Evolutionary conservation across 2,329 filamentous ascomycete genomes (phyloP).

Genomic region (Talaromyces sp.): DNA sequence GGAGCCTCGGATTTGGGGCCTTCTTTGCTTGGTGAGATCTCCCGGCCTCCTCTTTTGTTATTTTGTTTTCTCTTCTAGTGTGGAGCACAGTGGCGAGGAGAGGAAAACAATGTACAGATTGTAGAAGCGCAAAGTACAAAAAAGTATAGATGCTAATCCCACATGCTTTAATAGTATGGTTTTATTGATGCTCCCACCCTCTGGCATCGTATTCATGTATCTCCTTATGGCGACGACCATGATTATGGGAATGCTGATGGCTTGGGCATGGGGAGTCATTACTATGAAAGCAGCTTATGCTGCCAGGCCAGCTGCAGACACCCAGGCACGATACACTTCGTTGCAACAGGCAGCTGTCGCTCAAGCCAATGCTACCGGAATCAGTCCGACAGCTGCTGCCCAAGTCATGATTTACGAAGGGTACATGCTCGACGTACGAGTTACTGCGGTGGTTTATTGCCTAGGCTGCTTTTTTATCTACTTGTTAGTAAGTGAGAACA

Average conservation of each 20-base stretch:
- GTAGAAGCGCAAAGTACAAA: not conserved
- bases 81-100: not conserved
- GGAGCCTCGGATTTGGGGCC: slow-evolving; percentile 20
- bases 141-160: slow-evolving; percentile 19
- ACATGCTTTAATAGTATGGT: slow-evolving; percentile 23
- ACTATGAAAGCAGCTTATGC: slow-evolving; percentile 46
- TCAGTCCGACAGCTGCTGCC: slow-evolving; percentile 23
- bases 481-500: slow-evolving; percentile 20
- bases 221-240: slow-evolving; percentile 40
- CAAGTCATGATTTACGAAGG: slow-evolving; percentile 39
- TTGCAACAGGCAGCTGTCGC: slow-evolving; percentile 29
- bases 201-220: slow-evolving; percentile 43
- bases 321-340: slow-evolving; percentile 26
- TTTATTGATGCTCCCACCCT: slow-evolving; percentile 43
- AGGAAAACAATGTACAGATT: not conserved
- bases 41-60: no score
- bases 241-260: slow-evolving; percentile 44
- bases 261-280: slow-evolving; percentile 44
- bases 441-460: slow-evolving; percentile 33
- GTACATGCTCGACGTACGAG: slow-evolving; percentile 45
- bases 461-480: slow-evolving; percentile 45
- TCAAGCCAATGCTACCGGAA: slow-evolving; percentile 30
- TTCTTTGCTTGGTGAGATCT: slow-evolving; percentile 8
- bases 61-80: not conserved
- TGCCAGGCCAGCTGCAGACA: slow-evolving; percentile 36